phyloP scores from a whole-genome alignment of 257 asterid species.

The Striga asiatica region DNA sequence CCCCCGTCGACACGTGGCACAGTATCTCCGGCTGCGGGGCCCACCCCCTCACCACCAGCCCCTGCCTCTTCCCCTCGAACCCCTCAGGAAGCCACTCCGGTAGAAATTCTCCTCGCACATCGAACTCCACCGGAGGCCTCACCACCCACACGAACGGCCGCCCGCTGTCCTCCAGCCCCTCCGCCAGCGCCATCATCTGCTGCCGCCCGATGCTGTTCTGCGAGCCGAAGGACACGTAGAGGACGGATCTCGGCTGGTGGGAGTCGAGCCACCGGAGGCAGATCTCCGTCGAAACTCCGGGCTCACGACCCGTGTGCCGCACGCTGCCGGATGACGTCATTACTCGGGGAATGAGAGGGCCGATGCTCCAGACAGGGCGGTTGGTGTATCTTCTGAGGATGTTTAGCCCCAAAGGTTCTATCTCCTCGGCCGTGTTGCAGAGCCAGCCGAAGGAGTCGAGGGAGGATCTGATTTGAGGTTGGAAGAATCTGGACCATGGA shows the following conservation, averaged over 20 bases:
- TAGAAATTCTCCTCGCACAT: slow-evolving; percentile 35
- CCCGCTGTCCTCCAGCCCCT: slow-evolving; percentile 54
- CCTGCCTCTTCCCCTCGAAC: slow-evolving; percentile 34
- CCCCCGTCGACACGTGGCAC: slow-evolving; percentile 56
- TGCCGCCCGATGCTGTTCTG: slow-evolving; percentile 63
- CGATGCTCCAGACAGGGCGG: slow-evolving; percentile 69
- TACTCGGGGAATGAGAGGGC: slow-evolving; percentile 60
- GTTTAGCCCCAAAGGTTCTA: slow-evolving; percentile 53
- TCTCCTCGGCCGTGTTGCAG: slow-evolving; percentile 59
- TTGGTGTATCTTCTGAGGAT: slow-evolving; percentile 29
- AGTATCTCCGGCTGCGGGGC: slow-evolving; percentile 91
- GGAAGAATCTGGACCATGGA: slow-evolving; percentile 68
- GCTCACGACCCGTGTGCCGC: slow-evolving; percentile 43
- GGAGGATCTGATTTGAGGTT: slow-evolving; percentile 28
- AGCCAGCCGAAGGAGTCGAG: slow-evolving; percentile 46
- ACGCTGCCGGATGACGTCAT: slow-evolving; percentile 35
- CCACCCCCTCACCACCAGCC: slow-evolving; percentile 66
- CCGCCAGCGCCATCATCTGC: slow-evolving; percentile 83
- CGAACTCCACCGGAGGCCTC: slow-evolving; percentile 70
- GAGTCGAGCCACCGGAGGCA: slow-evolving; percentile 61
- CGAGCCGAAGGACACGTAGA: slow-evolving; percentile 88
- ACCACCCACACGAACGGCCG: slow-evolving; percentile 65
- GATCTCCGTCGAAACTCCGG: slow-evolving; percentile 55
- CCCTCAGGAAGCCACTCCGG: slow-evolving; percentile 67
- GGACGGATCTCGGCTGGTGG: slow-evolving; percentile 34